Conservation (phyloP, 2,329 filamentous ascomycete species). For the Epichloe bromicola region DNA sequence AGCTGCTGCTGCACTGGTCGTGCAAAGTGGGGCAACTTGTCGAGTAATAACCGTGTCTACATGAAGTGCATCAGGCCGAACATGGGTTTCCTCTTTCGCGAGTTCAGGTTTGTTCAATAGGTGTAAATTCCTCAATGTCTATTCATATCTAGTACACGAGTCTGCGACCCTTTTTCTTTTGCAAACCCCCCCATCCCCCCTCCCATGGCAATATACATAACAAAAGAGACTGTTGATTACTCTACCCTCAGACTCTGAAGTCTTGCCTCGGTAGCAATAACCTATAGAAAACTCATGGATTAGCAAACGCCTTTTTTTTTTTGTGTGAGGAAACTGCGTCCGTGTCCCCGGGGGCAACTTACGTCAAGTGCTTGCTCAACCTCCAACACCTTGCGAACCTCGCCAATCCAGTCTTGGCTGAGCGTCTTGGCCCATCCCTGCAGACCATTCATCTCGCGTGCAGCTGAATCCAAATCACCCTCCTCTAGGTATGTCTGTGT, state of each 20-base stretch:
- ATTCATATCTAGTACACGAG: constrained; percentile 26
- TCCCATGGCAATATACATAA: constrained; percentile 23
- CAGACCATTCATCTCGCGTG: constrained; percentile 87
- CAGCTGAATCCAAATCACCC: constrained; percentile 80
- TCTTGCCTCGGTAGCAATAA: constrained; percentile 81
- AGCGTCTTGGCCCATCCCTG: constrained; percentile 92
- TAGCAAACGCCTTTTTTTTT: neutral
- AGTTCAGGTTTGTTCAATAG: neutral
- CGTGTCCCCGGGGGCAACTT: constrained; percentile 26
- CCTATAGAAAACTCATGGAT: constrained; percentile 33
- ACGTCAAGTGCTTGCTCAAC: constrained; percentile 94
- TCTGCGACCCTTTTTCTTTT: constrained; percentile 14
- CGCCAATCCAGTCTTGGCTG: constrained; percentile 83
- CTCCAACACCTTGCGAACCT: constrained; percentile 85
- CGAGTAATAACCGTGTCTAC: too few relatives aligned
- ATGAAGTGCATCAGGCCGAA: too few relatives aligned
- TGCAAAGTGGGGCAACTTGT: neutral
- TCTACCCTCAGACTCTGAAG: constrained; percentile 79
- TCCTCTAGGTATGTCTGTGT: constrained; percentile 87
- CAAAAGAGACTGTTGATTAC: constrained; percentile 29
- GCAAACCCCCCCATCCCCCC: constrained; percentile 3
- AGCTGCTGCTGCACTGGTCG: neutral
- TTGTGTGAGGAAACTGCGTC: neutral
- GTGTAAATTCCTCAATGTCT: constrained; percentile 13
- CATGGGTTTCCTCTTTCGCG: too few relatives aligned